Percentiles rank a stretch among this genome's conserved stretches.
Evolutionary conservation across 345 rosid genomes (phyloP).

Genomic region (Streptanthus diversifolius): DNA sequence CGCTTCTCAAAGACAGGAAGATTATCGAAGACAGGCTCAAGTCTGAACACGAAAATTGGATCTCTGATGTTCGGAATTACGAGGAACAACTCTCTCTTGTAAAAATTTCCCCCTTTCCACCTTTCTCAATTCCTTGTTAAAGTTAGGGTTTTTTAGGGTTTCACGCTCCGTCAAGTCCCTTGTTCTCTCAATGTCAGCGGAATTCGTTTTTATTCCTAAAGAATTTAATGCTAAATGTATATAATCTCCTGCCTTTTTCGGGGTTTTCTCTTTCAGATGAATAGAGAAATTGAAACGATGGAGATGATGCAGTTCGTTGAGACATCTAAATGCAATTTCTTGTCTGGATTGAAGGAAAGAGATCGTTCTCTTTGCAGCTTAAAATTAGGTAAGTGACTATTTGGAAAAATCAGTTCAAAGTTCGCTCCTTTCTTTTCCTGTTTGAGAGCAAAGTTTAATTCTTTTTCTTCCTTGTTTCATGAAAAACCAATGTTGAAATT

Average conservation of each 20-base stretch:
- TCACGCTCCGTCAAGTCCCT: background rate
- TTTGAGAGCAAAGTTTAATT: background rate
- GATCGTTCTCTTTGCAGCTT: constrained; percentile 47
- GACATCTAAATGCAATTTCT: constrained; percentile 51
- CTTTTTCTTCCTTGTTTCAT: constrained; percentile 3
- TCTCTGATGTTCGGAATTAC: constrained; percentile 44
- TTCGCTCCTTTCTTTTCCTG: constrained; percentile 1
- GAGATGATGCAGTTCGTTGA: constrained; percentile 46
- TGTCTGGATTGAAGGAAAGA: constrained; percentile 53
- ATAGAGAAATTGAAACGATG: constrained; percentile 35
- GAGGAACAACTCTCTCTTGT: constrained; percentile 56
- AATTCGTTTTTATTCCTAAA: background rate
- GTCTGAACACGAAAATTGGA: constrained; percentile 44
- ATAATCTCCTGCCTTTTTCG: background rate
- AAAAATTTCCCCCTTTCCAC: constrained; percentile 5
- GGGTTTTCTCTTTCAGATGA: constrained; percentile 41
- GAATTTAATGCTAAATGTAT: background rate
- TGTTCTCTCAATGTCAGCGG: background rate
- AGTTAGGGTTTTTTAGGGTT: constrained; percentile 37
- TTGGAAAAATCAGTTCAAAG: background rate
- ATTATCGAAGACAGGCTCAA: constrained; percentile 51
- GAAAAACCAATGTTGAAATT: constrained; percentile 2
- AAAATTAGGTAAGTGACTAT: constrained; percentile 46
- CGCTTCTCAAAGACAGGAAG: constrained; percentile 56
- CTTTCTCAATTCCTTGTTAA: background rate